phyloP scores from a whole-genome alignment of 805 yeast species.

The Yarrowia sp. region DNA sequence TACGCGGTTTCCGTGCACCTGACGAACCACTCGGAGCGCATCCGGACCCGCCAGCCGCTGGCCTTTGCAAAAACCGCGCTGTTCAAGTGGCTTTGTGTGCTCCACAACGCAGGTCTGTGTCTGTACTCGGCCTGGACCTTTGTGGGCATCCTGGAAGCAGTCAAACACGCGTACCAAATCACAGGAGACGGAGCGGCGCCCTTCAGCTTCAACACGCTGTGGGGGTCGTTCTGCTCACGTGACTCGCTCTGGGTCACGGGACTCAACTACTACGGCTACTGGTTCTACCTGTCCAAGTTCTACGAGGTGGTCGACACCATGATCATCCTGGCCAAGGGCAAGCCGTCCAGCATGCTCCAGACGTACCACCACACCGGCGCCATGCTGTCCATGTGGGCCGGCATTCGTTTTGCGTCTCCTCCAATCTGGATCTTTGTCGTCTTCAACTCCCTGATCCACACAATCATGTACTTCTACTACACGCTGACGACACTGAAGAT shows the following conservation, averaged over 20 bases:
- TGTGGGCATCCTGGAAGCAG: constrained; percentile 64
- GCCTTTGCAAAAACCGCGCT: constrained; percentile 54
- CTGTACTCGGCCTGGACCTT: constrained; percentile 76
- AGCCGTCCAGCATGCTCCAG: constrained; percentile 69
- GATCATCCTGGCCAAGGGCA: constrained; percentile 71
- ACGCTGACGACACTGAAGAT: constrained; percentile 65
- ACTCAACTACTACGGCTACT: constrained; percentile 65
- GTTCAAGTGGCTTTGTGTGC: constrained; percentile 63
- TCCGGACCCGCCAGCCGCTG: constrained; percentile 56
- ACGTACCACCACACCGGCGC: constrained; percentile 83
- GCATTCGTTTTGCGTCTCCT: constrained; percentile 70
- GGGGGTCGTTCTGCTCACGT: constrained; percentile 69
- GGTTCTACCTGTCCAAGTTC: constrained; percentile 73
- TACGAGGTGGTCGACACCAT: constrained; percentile 75
- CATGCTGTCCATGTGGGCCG: constrained; percentile 83
- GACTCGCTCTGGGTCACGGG: constrained; percentile 66
- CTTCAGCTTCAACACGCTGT: constrained; percentile 84
- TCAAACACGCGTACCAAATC: constrained; percentile 51
- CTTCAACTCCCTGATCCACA: constrained; percentile 79
- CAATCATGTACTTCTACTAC: constrained; percentile 76
- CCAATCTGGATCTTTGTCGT: constrained; percentile 84
- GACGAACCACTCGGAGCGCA: constrained; percentile 57
- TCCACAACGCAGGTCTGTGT: constrained; percentile 68
- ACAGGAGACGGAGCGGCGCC: constrained; percentile 75
- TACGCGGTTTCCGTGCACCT: constrained; percentile 67